phyloP scores from a whole-genome alignment of 129 eudicot species.

The Chrysanthemum seticuspe region DNA sequence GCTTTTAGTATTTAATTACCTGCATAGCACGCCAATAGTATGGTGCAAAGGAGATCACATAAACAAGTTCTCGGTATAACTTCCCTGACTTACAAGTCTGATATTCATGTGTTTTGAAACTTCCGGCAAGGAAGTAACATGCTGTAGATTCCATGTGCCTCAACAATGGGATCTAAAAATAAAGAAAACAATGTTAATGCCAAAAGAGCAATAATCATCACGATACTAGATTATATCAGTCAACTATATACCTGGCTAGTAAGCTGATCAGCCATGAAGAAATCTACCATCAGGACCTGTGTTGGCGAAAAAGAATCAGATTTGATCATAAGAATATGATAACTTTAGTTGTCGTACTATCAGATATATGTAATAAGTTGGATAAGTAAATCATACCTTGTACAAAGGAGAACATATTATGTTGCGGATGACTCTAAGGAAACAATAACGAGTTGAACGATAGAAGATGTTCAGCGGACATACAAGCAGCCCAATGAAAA shows the following conservation, averaged over 20 bases:
- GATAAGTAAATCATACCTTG: conserved; percentile 49
- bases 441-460: conserved; percentile 82
- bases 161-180: conserved; percentile 70
- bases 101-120: conserved; percentile 65
- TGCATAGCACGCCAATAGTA: conserved; percentile 99
- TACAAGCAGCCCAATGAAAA: conserved; percentile 51
- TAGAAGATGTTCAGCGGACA: conserved; percentile 80
- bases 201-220: too few species aligned
- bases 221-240: neutral
- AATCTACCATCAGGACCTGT: conserved; percentile 90
- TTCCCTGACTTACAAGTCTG: conserved; percentile 80
- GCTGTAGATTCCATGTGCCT: conserved; percentile 96
- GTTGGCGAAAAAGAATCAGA: neutral
- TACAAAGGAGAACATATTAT: conserved; percentile 95
- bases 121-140: conserved; percentile 78
- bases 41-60: conserved; percentile 92
- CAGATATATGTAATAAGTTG: neutral
- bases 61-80: conserved; percentile 80
- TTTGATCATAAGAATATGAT: neutral
- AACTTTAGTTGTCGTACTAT: neutral
- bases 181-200: neutral
- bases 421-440: conserved; percentile 79
- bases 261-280: conserved; percentile 98
- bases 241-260: conserved; percentile 74
- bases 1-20: conserved; percentile 36